Conservation (phyloP, 768 basidiomycete species). For the Sistotremastrum suecicum region DNA sequence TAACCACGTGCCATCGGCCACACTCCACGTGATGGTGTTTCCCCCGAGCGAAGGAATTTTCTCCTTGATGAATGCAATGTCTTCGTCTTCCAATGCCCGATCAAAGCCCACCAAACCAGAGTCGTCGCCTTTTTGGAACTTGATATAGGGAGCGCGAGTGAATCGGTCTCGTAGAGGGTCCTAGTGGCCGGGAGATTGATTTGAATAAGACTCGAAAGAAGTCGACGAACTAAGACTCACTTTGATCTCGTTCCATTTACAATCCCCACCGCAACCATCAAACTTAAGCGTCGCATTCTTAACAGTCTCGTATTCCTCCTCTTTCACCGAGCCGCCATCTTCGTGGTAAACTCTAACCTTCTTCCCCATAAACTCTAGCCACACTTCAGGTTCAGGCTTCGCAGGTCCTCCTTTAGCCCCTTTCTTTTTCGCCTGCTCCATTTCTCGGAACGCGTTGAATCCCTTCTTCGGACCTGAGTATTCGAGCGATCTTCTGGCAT, state of each 20-base stretch:
- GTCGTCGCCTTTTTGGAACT: conserved; percentile 30
- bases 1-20: conserved; percentile 38
- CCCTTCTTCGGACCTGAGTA: conserved; percentile 29
- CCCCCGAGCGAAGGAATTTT: conserved; percentile 50
- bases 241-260: conserved; percentile 52
- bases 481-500: conserved; percentile 40
- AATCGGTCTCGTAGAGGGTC: conserved; percentile 34
- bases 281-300: conserved; percentile 34
- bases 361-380: conserved; percentile 61
- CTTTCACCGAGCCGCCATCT: conserved; percentile 22
- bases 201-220: not conserved
- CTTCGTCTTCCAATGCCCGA: conserved; percentile 56
- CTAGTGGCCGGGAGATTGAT: conserved; percentile 12
- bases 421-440: conserved; percentile 28
- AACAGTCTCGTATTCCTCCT: conserved; percentile 15
- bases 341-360: conserved; percentile 52
- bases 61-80: conserved; percentile 54
- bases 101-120: conserved; percentile 40
- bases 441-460: conserved; percentile 73
- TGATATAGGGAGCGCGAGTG: conserved; percentile 31
- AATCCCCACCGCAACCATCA: conserved; percentile 38
- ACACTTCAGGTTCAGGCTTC: conserved; percentile 37
- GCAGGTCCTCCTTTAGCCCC: conserved; percentile 15
- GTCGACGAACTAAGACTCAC: conserved; percentile 9
- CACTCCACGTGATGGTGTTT: conserved; percentile 48